Base-by-base conservation (phyloP, 1,139 yeast species). In the Debaryomyces coudertii region DNA sequence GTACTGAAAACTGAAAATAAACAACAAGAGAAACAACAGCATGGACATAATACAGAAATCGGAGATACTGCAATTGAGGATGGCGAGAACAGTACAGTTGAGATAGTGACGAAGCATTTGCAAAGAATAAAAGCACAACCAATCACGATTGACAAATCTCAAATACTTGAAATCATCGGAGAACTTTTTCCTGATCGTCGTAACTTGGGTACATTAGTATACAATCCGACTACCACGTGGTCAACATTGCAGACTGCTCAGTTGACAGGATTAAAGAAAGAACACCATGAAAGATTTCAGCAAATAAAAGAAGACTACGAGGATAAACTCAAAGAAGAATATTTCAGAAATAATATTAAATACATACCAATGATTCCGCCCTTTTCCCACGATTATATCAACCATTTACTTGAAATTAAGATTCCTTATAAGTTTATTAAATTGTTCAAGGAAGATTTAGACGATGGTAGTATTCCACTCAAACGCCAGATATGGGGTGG, bases 401-500 rank as follows among this genome's bases (percentile, higher is more conserved):
- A 88, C 61, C 68, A 79, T 44, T 67, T 83, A 3, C 60, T 88
- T 23, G 87, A 87, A 49, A 73, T 88, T 24, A 76, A 85, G 46
- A 77, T 88, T n/a, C 85, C 93, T 1, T 71, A 71, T 37, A 59
- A 73, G 45, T 65, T 61, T 47, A 60, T 72, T 29, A 59, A 63
- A 28, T 49, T 53, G 25, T 68, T 69, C 45, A 56, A 60, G 45
- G 58, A 58, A n/a, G 52, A 54, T 9, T 46, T 60, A 59, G 62
- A 76, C 47, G 66, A 66, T 24, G 69, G 73, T 31, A 68, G 73
- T 12, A 61, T 60, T 14, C 45, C 53, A 15, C 42, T 53, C 33
- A 73, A 79, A 49, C 70, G 96, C 36, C 79, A 80, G 46, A 59
- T 90, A 1, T 93, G 98, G 98, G 99, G 99, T 2, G 89, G 96